Base-by-base conservation (phyloP, 2,329 filamentous ascomycete genomes). In the Aspergillus ochraceoroseus region DNA sequence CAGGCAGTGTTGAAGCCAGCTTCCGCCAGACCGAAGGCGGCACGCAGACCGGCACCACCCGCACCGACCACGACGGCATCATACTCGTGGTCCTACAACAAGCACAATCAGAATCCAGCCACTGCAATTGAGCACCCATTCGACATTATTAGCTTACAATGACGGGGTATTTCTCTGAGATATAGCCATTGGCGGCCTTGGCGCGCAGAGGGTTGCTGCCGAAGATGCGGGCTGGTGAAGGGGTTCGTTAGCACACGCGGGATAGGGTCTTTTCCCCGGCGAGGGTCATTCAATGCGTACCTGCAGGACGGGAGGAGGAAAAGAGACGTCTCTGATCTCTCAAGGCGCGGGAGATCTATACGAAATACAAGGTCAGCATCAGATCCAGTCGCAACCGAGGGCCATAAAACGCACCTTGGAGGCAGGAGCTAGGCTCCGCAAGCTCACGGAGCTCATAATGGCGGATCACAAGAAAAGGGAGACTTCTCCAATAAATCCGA, bases 21-120 rank as follows among this genome's bases (percentile, higher is more conserved):
- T 64, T 81, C 77, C 20, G 78, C 77, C 28, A 82, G 68, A 52
- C 79, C 79, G 53, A 82, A 77, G 43, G 78, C 77, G 36, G 79
- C 78, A 55, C 79, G 72, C 27, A 82, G 67, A 57, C 79, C 79
- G 46, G 79, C 76, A 56, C 79, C 79, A 47, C 79, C 79, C 46
- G 79, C 79, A 57, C 73, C 73, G 38, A 75, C 87, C 47, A 98
- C 92, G 57, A 98, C 76, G 48, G 90, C 90, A 84, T 96, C 92
- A 71, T 95, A 96, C 72, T 96, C 88, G 72, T 98, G 92, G 68
- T 96, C 92, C 81, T 88, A 61, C n/a, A n/a, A n/a, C n/a, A 47
- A 42, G 32, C 20, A 42, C 11, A 41, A 53, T 57, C 47, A 55
- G 52, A 55, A 35, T 32, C 31, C 34, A 29, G 4, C 6, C 20